Conservation (phyloP, 805 yeast species). For the Zygosaccharomyces bailii region DNA sequence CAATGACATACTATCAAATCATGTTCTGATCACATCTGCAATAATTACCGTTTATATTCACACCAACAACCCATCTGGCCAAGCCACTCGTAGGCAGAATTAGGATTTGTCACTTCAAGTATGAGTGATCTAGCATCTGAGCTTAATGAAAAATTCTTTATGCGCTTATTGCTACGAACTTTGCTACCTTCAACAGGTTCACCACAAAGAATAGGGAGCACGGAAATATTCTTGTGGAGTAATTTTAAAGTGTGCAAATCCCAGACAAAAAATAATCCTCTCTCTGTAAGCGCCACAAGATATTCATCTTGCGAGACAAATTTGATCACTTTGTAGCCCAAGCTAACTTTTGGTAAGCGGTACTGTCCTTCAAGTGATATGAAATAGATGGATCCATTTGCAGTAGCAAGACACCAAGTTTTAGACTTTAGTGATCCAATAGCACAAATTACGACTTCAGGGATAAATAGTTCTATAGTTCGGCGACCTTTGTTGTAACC, state of each 20-base stretch:
- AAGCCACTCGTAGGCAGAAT: conserved; percentile 23
- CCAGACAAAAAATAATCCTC: conserved; percentile 49
- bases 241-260: conserved; percentile 20
- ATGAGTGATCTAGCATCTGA: conserved; percentile 13
- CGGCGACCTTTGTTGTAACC: conserved; percentile 37
- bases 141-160: conserved; percentile 16
- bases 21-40: not conserved
- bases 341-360: conserved; percentile 41
- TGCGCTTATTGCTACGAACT: conserved; percentile 29
- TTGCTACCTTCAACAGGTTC: conserved; percentile 27
- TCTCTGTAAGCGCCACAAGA: conserved; percentile 56
- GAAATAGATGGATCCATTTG: conserved; percentile 38
- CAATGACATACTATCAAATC: too few species aligned
- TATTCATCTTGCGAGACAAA: conserved; percentile 38
- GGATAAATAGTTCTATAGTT: conserved; percentile 42
- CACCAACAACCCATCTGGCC: conserved; percentile 32
- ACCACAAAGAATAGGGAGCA: conserved; percentile 29
- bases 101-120: conserved; percentile 20
- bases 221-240: conserved; percentile 27
- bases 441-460: conserved; percentile 38
- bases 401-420: conserved; percentile 44
- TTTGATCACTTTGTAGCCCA: conserved; percentile 50
- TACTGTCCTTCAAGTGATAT: conserved; percentile 36
- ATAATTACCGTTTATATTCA: not conserved
- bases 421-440: conserved; percentile 48